Evolutionary conservation across 179 eudicot genomes (phyloP).

Genomic region (Heliamphora pulchella): DNA sequence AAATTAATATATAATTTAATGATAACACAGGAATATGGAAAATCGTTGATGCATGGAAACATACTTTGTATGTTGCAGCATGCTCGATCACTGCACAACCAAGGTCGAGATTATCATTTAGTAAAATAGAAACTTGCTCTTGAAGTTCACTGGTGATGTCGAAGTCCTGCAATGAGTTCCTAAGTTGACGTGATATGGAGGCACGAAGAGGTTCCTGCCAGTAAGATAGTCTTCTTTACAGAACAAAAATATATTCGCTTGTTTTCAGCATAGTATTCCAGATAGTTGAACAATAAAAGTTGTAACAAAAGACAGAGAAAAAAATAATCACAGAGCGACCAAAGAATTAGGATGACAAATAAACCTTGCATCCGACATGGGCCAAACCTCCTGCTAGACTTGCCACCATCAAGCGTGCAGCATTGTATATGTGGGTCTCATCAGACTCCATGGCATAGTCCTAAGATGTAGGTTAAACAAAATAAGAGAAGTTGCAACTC

Average conservation of each 20-base stretch:
- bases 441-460: slow-evolving; percentile 88
- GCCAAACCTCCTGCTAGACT: slow-evolving; percentile 90
- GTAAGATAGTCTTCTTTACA: not conserved
- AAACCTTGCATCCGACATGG: slow-evolving; percentile 93
- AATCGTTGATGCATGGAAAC: not conserved
- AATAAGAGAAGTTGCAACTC: not conserved
- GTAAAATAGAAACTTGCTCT: slow-evolving; percentile 56
- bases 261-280: not conserved
- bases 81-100: slow-evolving; percentile 80
- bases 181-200: slow-evolving; percentile 60
- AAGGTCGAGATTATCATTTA: slow-evolving; percentile 86
- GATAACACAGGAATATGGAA: not conserved
- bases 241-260: slow-evolving; percentile 1
- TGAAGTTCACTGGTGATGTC: slow-evolving; percentile 40
- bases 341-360: not conserved
- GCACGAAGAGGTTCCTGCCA: slow-evolving; percentile 74
- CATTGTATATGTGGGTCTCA: slow-evolving; percentile 65
- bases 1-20: no score
- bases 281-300: not conserved
- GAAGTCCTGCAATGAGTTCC: slow-evolving; percentile 52
- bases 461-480: slow-evolving; percentile 26
- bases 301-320: not conserved
- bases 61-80: slow-evolving; percentile 77
- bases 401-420: slow-evolving; percentile 90
- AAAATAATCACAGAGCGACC: not conserved